A percentile compares a stretch with the other conserved stretches of the same genome.
Conservation (phyloP, 345 rosid species). For the Euphorbia pulcherrima region DNA sequence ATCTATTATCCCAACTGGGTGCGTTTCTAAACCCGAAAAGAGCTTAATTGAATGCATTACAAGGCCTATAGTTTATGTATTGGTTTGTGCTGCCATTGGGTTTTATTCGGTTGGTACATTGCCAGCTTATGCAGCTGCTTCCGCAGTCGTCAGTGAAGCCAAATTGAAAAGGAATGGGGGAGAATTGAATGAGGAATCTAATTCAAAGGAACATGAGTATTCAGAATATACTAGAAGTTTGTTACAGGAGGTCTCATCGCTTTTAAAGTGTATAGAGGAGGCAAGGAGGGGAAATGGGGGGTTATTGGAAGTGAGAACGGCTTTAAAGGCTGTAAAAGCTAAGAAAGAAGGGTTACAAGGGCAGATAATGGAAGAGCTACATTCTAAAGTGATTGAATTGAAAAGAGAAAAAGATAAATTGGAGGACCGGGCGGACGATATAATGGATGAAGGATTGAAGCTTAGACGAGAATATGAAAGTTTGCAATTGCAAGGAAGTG, state of each 20-base stretch:
- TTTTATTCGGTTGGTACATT: conserved; percentile 42
- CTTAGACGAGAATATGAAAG: conserved; percentile 40
- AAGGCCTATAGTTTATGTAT: conserved; percentile 43
- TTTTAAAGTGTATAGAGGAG: conserved; percentile 52
- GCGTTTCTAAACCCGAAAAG: conserved; percentile 20
- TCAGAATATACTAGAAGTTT: conserved; percentile 49
- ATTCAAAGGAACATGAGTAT: conserved; percentile 46
- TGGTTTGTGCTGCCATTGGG: conserved; percentile 64
- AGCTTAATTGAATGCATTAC: conserved; percentile 32
- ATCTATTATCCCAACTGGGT: conserved; percentile 22
- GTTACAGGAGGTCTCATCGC: conserved; percentile 54
- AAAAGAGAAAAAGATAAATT: conserved; percentile 48
- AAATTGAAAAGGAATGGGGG: conserved; percentile 31
- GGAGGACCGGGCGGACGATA: conserved; percentile 44
- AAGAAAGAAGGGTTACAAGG: conserved; percentile 59
- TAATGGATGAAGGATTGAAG: conserved; percentile 42
- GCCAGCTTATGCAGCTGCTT: conserved; percentile 53
- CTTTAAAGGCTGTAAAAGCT: conserved; percentile 48
- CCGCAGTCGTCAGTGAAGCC: conserved; percentile 40
- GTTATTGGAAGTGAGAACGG: conserved; percentile 33
- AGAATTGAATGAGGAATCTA: conserved; percentile 27
- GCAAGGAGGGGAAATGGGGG: conserved; percentile 54
- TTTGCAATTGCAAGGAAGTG: conserved; percentile 19
- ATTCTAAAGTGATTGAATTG: conserved; percentile 42
- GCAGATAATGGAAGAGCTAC: conserved; percentile 55